A percentile compares a stretch with the other conserved stretches of the same genome.
Conservation (phyloP, 2,329 filamentous ascomycete species). For the Xylaria digitata region DNA sequence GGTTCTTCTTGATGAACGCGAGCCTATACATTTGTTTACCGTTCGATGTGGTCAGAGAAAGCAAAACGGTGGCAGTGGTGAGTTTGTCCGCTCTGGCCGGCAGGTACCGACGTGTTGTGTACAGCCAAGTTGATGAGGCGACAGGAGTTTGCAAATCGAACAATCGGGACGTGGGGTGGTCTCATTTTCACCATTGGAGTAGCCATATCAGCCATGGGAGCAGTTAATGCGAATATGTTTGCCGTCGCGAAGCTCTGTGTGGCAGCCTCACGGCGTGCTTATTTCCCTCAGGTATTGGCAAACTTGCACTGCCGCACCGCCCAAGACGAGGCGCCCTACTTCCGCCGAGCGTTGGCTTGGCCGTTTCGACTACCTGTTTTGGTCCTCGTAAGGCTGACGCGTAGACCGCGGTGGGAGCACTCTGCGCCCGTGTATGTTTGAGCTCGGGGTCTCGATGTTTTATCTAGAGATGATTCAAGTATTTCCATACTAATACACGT, state of each 20-base stretch:
- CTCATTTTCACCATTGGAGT: conserved; percentile 55
- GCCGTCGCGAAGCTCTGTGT: conserved; percentile 56
- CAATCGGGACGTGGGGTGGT: conserved; percentile 53
- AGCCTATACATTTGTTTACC: conserved; percentile 57
- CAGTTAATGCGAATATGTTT: conserved; percentile 59
- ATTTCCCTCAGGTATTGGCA: conserved; percentile 45
- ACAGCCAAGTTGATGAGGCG: conserved; percentile 27
- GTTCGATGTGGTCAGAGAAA: conserved; percentile 54
- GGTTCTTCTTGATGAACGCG: conserved; percentile 57
- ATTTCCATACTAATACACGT: conserved; percentile 22
- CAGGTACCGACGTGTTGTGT: conserved; percentile 35
- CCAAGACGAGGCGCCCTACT: conserved; percentile 46
- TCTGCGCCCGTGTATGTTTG: conserved; percentile 42
- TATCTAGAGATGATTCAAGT: conserved; percentile 4
- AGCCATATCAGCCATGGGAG: conserved; percentile 55
- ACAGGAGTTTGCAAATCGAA: conserved; percentile 47
- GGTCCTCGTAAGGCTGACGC: conserved; percentile 43
- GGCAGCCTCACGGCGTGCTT: conserved; percentile 50
- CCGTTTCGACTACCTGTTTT: conserved; percentile 39
- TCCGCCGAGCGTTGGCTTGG: conserved; percentile 39
- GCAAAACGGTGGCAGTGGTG: conserved; percentile 57
- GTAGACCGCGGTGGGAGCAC: conserved; percentile 39
- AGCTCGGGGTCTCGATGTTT: conserved; percentile 20
- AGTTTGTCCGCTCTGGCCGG: conserved; percentile 42
- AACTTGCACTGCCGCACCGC: conserved; percentile 46